phyloP scores from a whole-genome alignment of 192 early-diverging fungal genomes.

The Gryganskiella cystojenkinii region DNA sequence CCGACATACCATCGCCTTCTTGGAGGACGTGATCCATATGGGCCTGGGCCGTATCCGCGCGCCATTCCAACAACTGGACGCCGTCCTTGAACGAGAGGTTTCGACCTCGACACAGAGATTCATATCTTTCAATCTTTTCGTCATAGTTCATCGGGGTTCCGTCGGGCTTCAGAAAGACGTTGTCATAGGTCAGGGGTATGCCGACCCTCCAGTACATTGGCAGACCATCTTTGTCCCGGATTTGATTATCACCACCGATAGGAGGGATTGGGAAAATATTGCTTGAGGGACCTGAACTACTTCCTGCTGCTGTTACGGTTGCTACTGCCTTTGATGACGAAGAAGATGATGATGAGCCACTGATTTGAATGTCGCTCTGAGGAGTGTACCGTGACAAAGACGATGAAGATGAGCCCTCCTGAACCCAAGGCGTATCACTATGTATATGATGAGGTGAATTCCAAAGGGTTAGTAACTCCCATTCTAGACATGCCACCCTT shows the following conservation, averaged over 20 bases:
- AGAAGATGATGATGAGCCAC: slow-evolving; percentile 7
- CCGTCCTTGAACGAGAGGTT: slow-evolving; percentile 26
- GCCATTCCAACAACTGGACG: slow-evolving; percentile 16
- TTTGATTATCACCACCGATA: slow-evolving; percentile 17
- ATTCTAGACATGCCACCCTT: no score
- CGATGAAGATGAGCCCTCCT: background rate
- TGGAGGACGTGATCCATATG: slow-evolving; percentile 8
- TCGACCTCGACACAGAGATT: background rate
- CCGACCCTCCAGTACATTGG: slow-evolving; percentile 26
- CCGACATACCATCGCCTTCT: slow-evolving; percentile 1
- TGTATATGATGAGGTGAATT: background rate
- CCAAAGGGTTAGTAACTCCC: background rate
- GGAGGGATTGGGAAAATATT: background rate
- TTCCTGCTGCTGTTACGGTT: background rate
- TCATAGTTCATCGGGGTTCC: slow-evolving; percentile 20
- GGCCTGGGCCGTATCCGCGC: slow-evolving; percentile 1
- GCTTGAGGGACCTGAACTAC: slow-evolving; percentile 13
- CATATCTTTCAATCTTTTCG: slow-evolving; percentile 28
- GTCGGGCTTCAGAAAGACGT: slow-evolving; percentile 28
- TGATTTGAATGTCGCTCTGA: background rate
- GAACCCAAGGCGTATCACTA: slow-evolving; percentile 3
- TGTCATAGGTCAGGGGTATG: slow-evolving; percentile 23
- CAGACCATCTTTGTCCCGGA: slow-evolving; percentile 4
- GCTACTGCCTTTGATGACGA: background rate
- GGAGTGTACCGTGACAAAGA: background rate